Base-by-base conservation (phyloP, 495 filamentous ascomycete genomes). In the Neurospora tetrasperma region DNA sequence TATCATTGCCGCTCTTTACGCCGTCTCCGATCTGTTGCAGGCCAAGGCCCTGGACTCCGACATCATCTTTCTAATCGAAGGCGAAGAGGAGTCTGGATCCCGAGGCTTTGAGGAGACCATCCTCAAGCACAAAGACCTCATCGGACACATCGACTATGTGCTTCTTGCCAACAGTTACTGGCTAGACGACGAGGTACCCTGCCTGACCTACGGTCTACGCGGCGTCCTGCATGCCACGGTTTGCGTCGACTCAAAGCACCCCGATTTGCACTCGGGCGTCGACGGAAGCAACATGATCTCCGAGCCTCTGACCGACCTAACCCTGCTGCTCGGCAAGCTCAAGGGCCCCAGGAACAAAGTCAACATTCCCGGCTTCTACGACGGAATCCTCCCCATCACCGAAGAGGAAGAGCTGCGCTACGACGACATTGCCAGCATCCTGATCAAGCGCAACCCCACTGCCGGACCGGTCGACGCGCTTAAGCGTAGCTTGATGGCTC, bases 91-190 rank as follows among this genome's bases (percentile, higher is more conserved):
- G 82, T 94, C 91, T 12, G 96, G 96, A 8, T 97, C 93, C 5
- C 88, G 93, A 31, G 94, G 95, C 0, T 98, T 99, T 80, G 88
- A 91, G 71, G 86, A 93, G 72, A 91, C 92, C 0, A 89, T 99
- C 38, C 88, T 86, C 46, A 84, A 87, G 54, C 88, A 96, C 78
- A 96, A 96, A 79, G 85, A 88, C n/a, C 84, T 91, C 20, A 96
- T 99, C 74, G 96, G 96, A 2, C 85, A 92, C 18, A 88, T 98
- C 4, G 94, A 98, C 82, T 98, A 93, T 86, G 94, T 99, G 46
- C 82, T 99, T 2, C 82, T 98, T 6, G 96, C 96, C 0, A 98
- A 98, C 82, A 97, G 94, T 81, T 98, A 99, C 83, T 99, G 96
- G 96, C 86, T 99, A 3, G 93, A 98, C 79, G 96, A 99, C 78